Evolutionary conservation across 306 rosid genomes (phyloP), one percentile per base, ranked within the genome.

Genomic region (Herpetospermum pedunculosum): DNA sequence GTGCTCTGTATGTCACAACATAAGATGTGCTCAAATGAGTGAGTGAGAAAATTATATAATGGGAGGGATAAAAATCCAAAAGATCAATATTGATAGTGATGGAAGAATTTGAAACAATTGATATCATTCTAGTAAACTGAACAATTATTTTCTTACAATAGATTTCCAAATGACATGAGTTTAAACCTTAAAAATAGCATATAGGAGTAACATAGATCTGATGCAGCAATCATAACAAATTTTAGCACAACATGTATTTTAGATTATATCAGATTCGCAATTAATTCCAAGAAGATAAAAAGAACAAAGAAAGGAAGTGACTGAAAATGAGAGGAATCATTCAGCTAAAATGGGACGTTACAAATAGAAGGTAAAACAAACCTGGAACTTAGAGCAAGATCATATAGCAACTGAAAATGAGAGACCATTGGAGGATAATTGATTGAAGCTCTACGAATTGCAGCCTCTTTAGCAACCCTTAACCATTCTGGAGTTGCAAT

Each of bases 401-500:
- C 99, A 79, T 95, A 95, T 71, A 95, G 96, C 84, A 95, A 86
- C 86, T 95, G 97, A 81, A 87, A 92, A 83, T 95, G 99, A 55
- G 97, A 95, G 77, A 92, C 97, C 99, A 95, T 95, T 55, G 99
- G 99, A 74, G 97, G 93, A 79, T 89, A 90, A 77, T 95, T 92
- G 79, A 95, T 81, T 63, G 97, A 95, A 77, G 99, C 99, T 85
- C 99, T 88, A 77, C 97, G 90, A 73, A 95, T 85, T 52, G 99
- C 99, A 81, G 97, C 99, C 80, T 95, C 96, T 77, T 92, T 95
- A 40, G 99, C 99, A 80, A 95, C 84, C 70, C 85, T 86, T 88
- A 95, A 85, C 99, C 99, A 95, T 83, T 95, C 97, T 64, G 99
- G 99, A 73, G 99, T 95, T 13, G 99, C 99, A 82, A 95, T 92